phyloP scores from a whole-genome alignment of 331 rosid species.

The Acacia pycnantha region DNA sequence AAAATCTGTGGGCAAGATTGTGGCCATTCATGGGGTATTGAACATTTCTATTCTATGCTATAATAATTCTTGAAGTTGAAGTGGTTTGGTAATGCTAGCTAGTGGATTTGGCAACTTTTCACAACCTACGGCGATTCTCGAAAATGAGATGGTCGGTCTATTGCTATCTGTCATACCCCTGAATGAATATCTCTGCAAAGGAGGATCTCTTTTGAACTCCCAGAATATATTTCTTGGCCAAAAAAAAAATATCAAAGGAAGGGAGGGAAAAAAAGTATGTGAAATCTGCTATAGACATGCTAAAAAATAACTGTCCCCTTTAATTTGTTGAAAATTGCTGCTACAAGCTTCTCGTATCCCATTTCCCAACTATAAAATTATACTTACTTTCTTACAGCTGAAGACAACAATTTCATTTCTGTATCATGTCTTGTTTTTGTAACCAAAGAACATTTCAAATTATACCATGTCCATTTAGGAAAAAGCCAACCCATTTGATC shows the following conservation, averaged over 20 bases:
- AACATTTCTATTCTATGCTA: not conserved
- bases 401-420: conserved; percentile 38
- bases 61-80: conserved; percentile 10
- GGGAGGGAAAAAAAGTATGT: not conserved
- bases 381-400: conserved; percentile 14
- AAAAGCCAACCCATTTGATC: conserved; percentile 31
- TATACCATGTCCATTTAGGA: conserved; percentile 13
- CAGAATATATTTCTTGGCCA: not conserved
- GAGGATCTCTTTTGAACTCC: not conserved
- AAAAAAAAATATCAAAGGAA: not conserved
- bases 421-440: conserved; percentile 32
- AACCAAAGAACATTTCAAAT: conserved; percentile 17
- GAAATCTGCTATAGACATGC: not conserved
- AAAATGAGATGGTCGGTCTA: not conserved
- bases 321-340: conserved; percentile 19
- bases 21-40: not conserved
- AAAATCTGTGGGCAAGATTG: not conserved
- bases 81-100: not conserved
- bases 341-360: conserved; percentile 16
- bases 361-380: conserved; percentile 24
- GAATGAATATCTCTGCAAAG: not conserved
- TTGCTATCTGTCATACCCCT: not conserved
- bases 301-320: conserved; percentile 12
- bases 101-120: not conserved
- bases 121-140: not conserved